Conservation (phyloP, 768 basidiomycete species). For the Suillus discolor region DNA sequence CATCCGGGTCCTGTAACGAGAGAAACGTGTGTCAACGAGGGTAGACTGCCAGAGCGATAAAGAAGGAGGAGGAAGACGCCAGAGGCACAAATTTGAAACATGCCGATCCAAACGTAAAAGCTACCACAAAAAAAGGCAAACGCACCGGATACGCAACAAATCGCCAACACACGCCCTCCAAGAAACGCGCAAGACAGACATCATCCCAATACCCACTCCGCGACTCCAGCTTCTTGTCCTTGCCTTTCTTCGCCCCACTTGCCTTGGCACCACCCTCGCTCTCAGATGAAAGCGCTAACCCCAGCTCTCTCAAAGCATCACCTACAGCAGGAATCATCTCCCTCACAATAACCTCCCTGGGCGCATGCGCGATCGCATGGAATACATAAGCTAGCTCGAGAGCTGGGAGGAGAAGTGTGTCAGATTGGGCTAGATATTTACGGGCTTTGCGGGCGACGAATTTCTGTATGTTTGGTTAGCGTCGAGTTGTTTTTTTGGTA, state of each 20-base stretch:
- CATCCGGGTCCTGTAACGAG: conserved; percentile 57
- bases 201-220: conserved; percentile 85
- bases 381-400: conserved; percentile 88
- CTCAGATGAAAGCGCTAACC: conserved; percentile 6
- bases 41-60: not conserved
- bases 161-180: conserved; percentile 82
- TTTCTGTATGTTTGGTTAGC: conserved; percentile 53
- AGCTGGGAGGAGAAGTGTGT: conserved; percentile 64
- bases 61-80: not conserved
- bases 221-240: conserved; percentile 37
- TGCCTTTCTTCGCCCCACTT: conserved; percentile 24
- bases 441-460: conserved; percentile 84
- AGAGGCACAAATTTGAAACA: no score
- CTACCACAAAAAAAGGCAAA: conserved; percentile 13
- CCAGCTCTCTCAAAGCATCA: conserved; percentile 45
- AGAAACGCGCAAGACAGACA: conserved; percentile 75
- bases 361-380: conserved; percentile 74
- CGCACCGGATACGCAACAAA: conserved; percentile 86
- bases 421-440: conserved; percentile 75
- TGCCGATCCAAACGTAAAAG: not conserved
- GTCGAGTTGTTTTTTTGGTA: not conserved
- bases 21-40: not conserved
- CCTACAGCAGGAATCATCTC: conserved; percentile 73
- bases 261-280: conserved; percentile 18
- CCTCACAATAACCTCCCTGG: conserved; percentile 56